Evolutionary conservation across 805 yeast species (phyloP).

Genomic region (Ascoidea asiatica): DNA sequence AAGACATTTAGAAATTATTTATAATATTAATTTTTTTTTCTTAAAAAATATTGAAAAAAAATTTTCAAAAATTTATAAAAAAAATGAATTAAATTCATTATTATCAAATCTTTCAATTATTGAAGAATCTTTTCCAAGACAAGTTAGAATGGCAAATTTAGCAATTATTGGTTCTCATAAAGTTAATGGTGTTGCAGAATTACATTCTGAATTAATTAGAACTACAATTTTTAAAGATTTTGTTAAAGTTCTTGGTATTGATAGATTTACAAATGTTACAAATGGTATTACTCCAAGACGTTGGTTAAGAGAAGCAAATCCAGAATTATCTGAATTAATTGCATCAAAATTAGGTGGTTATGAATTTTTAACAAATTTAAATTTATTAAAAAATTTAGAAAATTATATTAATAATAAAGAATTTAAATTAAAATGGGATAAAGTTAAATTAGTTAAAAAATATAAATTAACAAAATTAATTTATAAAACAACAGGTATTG

Average conservation of each 20-base stretch:
- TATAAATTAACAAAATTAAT: conserved; percentile 51
- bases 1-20: conserved; percentile 82
- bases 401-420: conserved; percentile 51
- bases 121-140: conserved; percentile 72
- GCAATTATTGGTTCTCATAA: conserved; percentile 89
- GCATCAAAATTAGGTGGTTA: conserved; percentile 58
- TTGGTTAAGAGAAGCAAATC: conserved; percentile 92
- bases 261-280: conserved; percentile 83
- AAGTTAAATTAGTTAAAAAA: conserved; percentile 60
- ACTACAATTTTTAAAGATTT: conserved; percentile 86
- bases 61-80: conserved; percentile 58
- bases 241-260: conserved; percentile 67
- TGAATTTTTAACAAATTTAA: conserved; percentile 55
- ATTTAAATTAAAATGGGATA: conserved; percentile 60
- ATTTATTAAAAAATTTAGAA: conserved; percentile 52
- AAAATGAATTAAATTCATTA: conserved; percentile 24
- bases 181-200: conserved; percentile 92
- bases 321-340: conserved; percentile 62
- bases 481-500: conserved; percentile 42
- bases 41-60: conserved; percentile 58
- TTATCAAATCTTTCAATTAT: conserved; percentile 66
- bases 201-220: conserved; percentile 82
- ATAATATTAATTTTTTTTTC: conserved; percentile 71
- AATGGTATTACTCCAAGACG: conserved; percentile 95
- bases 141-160: conserved; percentile 82